A percentile compares a stretch with the other conserved stretches of the same genome.
Evolutionary conservation across 768 basidiomycete genomes (phyloP).

Genomic region (Tylopilus intermedius): DNA sequence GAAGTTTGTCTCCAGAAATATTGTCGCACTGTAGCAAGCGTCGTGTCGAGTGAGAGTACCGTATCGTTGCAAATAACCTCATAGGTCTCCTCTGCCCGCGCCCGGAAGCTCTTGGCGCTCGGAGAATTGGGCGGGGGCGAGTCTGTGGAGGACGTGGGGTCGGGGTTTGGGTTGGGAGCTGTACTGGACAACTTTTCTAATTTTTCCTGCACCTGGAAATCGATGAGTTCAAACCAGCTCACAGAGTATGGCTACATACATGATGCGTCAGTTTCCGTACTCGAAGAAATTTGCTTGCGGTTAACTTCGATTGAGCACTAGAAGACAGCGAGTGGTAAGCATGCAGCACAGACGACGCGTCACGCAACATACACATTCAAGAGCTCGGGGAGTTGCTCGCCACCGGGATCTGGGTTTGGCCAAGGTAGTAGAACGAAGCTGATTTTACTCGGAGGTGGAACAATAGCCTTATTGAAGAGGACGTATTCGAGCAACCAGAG

Average conservation of each 20-base stretch:
- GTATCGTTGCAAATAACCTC: slow-evolving; percentile 87
- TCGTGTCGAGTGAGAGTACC: slow-evolving; percentile 82
- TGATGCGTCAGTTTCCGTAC: slow-evolving; percentile 80
- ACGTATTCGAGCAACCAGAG: slow-evolving; percentile 88
- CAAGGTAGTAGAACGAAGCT: slow-evolving; percentile 88
- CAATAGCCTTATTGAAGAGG: slow-evolving; percentile 56
- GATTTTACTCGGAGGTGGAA: slow-evolving; percentile 61
- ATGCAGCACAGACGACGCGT: not conserved
- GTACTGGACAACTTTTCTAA: slow-evolving; percentile 52
- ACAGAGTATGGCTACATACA: slow-evolving; percentile 42
- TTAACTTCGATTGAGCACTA: slow-evolving; percentile 78
- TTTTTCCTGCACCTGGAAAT: slow-evolving; percentile 73
- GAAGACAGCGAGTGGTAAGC: not conserved
- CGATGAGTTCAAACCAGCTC: slow-evolving; percentile 4
- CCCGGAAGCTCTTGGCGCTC: slow-evolving; percentile 16
- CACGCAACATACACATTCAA: slow-evolving; percentile 68
- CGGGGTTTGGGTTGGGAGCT: slow-evolving; percentile 19
- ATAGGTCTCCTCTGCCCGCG: slow-evolving; percentile 61
- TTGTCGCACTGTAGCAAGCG: slow-evolving; percentile 84
- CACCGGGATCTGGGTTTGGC: slow-evolving; percentile 51
- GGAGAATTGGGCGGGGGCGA: slow-evolving; percentile 33
- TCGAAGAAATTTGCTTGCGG: slow-evolving; percentile 80
- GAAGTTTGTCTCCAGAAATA: slow-evolving; percentile 92
- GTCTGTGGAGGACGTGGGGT: slow-evolving; percentile 32
- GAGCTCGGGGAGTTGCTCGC: slow-evolving; percentile 69